Conservation (phyloP, 768 basidiomycete genomes). For the Suillus occidentalis region DNA sequence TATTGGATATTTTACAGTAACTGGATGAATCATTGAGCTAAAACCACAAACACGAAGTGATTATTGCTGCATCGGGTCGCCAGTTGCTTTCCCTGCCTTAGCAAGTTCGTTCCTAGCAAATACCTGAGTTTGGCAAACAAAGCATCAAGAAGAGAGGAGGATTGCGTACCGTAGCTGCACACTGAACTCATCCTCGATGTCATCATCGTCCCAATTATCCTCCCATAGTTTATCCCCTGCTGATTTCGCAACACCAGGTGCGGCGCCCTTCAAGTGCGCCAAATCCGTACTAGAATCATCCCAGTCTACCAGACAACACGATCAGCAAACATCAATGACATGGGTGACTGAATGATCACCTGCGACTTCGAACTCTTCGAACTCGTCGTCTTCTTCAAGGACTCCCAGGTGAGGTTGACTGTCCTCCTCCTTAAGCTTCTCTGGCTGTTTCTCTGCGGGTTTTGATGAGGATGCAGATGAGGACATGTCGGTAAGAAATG, state of each 20-base stretch:
- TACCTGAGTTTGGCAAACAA: background rate
- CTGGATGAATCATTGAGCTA: background rate
- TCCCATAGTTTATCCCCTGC: slow-evolving; percentile 96
- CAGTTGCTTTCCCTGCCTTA: slow-evolving; percentile 48
- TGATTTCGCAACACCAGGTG: slow-evolving; percentile 73
- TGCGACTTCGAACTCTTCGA: slow-evolving; percentile 88
- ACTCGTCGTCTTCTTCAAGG: slow-evolving; percentile 97
- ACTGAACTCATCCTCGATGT: slow-evolving; percentile 97
- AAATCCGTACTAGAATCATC: slow-evolving; percentile 83
- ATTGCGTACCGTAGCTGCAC: slow-evolving; percentile 84
- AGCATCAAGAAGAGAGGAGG: background rate
- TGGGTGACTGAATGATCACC: slow-evolving; percentile 46
- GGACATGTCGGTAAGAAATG: slow-evolving; percentile 33
- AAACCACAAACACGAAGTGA: background rate
- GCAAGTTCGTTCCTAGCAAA: slow-evolving; percentile 57
- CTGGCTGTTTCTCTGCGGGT: slow-evolving; percentile 28
- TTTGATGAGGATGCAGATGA: slow-evolving; percentile 52
- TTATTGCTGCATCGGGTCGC: slow-evolving; percentile 56
- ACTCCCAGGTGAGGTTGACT: slow-evolving; percentile 74
- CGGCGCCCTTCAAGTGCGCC: slow-evolving; percentile 71
- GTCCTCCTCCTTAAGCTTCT: slow-evolving; percentile 46
- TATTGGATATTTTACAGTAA: background rate
- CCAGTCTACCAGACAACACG: slow-evolving; percentile 58
- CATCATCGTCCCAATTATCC: slow-evolving; percentile 99
- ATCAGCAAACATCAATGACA: slow-evolving; percentile 6